Base-by-base conservation (phyloP, 1,284 basidiomycete species). In the Microstroma glucosiphilum region DNA sequence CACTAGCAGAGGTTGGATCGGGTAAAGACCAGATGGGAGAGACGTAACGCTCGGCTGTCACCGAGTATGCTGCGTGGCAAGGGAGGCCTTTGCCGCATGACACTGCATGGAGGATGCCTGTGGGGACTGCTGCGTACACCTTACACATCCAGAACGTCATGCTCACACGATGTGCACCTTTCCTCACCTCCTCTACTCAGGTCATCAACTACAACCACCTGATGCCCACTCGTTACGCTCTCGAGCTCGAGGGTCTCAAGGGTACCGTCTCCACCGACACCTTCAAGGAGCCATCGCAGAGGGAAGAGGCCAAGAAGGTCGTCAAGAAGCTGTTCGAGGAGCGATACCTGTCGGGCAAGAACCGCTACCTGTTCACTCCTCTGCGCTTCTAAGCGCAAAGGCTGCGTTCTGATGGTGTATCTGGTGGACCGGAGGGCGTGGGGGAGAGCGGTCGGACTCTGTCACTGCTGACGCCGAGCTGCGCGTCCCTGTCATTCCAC, bases 181-280 rank as follows among this genome's bases (percentile, higher is more conserved):
- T 15, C 19, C 21, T 21, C 43, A 48, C 43, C 17, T 43, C 43
- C 4, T 21, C 17, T 11, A 6, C 49, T 21, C 67, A 67, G 65
- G 71, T 73, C 60, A 76, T 77, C 75, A 78, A 77, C 67, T 76
- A 76, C 76, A 77, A 77, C 72, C 77, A 79, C 74, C 69, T 79
- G n/a, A 76, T 79, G 73, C 77, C 77, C 57, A 79, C 77, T 51
- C 77, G 77, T 57, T 79, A 79, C 73, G 73, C 75, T 46, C 74
- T 79, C 61, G 77, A 79, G 71, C 73, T 79, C 62, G 77, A 79
- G 72, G 74, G 76, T 26, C 71, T 79, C 57, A 79, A 79, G 71
- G 73, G 75, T 40, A 64, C 69, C 49, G 76, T 76, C 37, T 64
- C 65, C 60, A 69, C 69, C 66, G 77, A 79, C 62, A 79, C 77